These are phyloP conservation scores for Bocquillonia castaneifolia DNA, from an alignment of 441 rosid species.

Conservation along the genomic window DNA sequence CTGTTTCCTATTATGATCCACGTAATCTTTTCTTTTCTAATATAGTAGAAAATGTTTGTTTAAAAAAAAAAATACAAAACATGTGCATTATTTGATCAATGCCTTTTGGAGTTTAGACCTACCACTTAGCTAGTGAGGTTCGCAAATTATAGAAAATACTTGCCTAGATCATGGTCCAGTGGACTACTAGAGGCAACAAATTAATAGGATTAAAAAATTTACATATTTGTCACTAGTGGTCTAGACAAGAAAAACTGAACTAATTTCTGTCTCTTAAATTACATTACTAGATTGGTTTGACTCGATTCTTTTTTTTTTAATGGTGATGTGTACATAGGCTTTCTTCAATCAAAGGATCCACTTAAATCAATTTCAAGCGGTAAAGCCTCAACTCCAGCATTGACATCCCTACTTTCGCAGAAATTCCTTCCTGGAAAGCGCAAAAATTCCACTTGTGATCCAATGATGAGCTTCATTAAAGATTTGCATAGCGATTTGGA, in stretches of 20 bases:
- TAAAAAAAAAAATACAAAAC: no score
- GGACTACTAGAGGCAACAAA: no score
- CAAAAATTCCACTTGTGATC: slow-evolving; percentile 46
- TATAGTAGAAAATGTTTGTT: no score
- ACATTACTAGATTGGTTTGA: not conserved
- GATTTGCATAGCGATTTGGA: slow-evolving; percentile 70
- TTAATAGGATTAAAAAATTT: no score
- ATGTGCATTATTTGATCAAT: no score
- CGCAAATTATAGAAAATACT: no score
- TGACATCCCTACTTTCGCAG: slow-evolving; percentile 43
- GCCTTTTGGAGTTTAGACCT: no score
- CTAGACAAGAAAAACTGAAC: no score
- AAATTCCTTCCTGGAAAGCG: slow-evolving; percentile 41
- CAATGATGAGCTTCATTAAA: slow-evolving; percentile 43
- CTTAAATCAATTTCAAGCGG: slow-evolving; percentile 37
- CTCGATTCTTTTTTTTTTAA: slow-evolving; percentile 8
- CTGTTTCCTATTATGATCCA: not conserved
- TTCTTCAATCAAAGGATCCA: slow-evolving; percentile 62
- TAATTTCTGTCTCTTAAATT: slow-evolving; percentile 4
- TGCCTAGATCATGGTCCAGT: no score
- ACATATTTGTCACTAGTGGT: no score
- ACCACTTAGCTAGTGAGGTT: no score
- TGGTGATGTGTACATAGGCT: slow-evolving; percentile 40
- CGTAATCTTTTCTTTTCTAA: not conserved
- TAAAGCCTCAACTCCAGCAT: slow-evolving; percentile 33